Percentiles rank a stretch among this genome's conserved stretches.
These are phyloP conservation scores for Microsporum canis DNA, from an alignment of 2,329 filamentous ascomycete species.

Conservation along the genomic window DNA sequence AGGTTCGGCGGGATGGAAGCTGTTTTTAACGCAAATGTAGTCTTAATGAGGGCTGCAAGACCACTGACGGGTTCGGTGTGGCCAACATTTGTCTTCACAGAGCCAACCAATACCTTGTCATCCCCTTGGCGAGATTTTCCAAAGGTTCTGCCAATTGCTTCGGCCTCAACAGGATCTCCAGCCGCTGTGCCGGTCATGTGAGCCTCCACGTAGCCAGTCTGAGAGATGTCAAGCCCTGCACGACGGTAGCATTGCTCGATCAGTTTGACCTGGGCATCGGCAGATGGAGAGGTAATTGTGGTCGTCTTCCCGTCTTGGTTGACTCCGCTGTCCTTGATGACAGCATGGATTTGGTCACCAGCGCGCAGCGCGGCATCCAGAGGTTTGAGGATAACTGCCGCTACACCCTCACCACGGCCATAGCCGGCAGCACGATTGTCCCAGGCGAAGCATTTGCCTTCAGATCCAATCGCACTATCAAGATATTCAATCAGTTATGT, in stretches of 20 bases:
- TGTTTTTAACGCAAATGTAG: constrained; percentile 20
- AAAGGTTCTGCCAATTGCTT: constrained; percentile 15
- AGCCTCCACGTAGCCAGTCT: constrained; percentile 9
- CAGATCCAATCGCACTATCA: too few relatives aligned
- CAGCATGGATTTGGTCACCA: constrained; percentile 24
- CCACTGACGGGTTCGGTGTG: constrained; percentile 20
- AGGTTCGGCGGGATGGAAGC: constrained; percentile 19
- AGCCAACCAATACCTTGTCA: neutral
- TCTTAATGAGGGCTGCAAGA: constrained; percentile 23
- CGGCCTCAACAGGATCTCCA: constrained; percentile 20
- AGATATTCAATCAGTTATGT: too few relatives aligned
- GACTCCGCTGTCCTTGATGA: constrained; percentile 22
- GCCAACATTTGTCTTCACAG: constrained; percentile 28
- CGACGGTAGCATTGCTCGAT: constrained; percentile 24
- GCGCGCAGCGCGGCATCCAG: constrained; percentile 23
- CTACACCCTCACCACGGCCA: constrained; percentile 27
- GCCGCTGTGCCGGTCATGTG: constrained; percentile 28
- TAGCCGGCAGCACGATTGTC: constrained; percentile 25
- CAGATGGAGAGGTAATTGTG: constrained; percentile 16
- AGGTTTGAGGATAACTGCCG: constrained; percentile 23
- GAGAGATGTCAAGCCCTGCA: constrained; percentile 17
- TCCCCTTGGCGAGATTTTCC: neutral
- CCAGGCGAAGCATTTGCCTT: constrained; percentile 24
- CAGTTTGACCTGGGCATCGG: constrained; percentile 17
- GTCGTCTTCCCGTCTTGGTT: constrained; percentile 23